Percentiles rank a stretch among this genome's conserved stretches.
phyloP scores from a whole-genome alignment of 805 yeast species.

The Kodamaea lidongshanica region DNA sequence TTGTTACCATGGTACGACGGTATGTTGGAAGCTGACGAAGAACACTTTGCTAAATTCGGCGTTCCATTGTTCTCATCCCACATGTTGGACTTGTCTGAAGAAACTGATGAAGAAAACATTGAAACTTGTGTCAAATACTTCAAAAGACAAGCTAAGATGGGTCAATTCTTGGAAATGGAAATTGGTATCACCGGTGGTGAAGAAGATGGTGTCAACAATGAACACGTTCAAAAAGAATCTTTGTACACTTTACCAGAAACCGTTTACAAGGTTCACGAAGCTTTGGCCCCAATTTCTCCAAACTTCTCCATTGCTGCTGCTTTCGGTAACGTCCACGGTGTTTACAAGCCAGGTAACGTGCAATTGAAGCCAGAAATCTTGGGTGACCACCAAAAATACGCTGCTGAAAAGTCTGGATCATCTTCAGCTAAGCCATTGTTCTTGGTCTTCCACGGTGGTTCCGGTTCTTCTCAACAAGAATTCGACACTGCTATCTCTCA shows the following conservation, averaged over 20 bases:
- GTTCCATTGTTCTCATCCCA: slow-evolving; percentile 98
- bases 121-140: slow-evolving; percentile 91
- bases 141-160: slow-evolving; percentile 85
- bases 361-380: slow-evolving; percentile 85
- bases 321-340: slow-evolving; percentile 99
- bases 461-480: slow-evolving; percentile 92
- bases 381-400: slow-evolving; percentile 92
- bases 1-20: slow-evolving; percentile 98
- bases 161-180: slow-evolving; percentile 99
- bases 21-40: slow-evolving; percentile 95
- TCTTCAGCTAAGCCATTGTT: slow-evolving; percentile 66
- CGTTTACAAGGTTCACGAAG: slow-evolving; percentile 85
- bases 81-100: slow-evolving; percentile 98
- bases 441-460: slow-evolving; percentile 99
- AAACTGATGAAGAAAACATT: slow-evolving; percentile 93
- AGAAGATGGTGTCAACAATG: slow-evolving; percentile 99
- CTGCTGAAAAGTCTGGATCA: slow-evolving; percentile 58
- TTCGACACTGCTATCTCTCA: slow-evolving; percentile 82
- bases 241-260: slow-evolving; percentile 95
- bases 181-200: slow-evolving; percentile 99
- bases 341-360: slow-evolving; percentile 98
- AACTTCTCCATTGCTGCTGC: slow-evolving; percentile 99
- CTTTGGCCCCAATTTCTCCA: slow-evolving; percentile 85
- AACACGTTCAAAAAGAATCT: slow-evolving; percentile 77
- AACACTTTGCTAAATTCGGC: slow-evolving; percentile 76